Base-by-base conservation (phyloP, 768 basidiomycete species). In the Rossbeevera mucosa region DNA sequence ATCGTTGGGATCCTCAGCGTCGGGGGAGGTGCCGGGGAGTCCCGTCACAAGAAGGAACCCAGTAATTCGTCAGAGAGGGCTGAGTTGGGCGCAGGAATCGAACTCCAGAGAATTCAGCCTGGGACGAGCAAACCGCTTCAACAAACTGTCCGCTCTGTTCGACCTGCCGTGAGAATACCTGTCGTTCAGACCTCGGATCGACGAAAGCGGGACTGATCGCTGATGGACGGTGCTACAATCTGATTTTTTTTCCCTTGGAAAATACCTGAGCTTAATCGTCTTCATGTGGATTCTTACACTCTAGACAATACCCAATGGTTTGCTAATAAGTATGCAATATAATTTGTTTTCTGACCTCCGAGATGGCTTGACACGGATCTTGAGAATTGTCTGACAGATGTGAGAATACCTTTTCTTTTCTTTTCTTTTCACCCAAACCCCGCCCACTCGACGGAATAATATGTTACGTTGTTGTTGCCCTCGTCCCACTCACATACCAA, bases 401-500 rank as follows among this genome's bases (percentile, higher is more conserved):
- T 42, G 8, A 36, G 50, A 30, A 31, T 28, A 25, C 24, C 12
- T 30, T 16, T n/a, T n/a, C n/a, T n/a, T n/a, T n/a, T n/a, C n/a
- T n/a, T n/a, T n/a, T n/a, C n/a, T n/a, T n/a, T n/a, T 67, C 45
- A 69, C 11, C 92, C 92, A 61, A 94, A 94, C 11, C 89, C 88
- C 29, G 91, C 88, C 92, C 92, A 94, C 71, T 93, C 91, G 53
- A 94, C 79, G 44, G 87, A 88, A 50, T 87, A 76, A 71, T 89
- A 91, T 0, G 83, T 80, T 2, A 82, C 89, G 55, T 76, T 70
- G 38, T 79, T 74, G 61, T 74, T 81, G 46, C 75, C 76, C 30
- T 90, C 85, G 61, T 95, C 84, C 87, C 89, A 96, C 28, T 85
- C 82, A 61, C 93, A 96, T 3, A 98, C 71, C 26, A 98, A 71